A percentile compares a stretch with the other conserved stretches of the same genome.
phyloP scores from a whole-genome alignment of 2,329 filamentous ascomycete genomes.

The Calycina marina region DNA sequence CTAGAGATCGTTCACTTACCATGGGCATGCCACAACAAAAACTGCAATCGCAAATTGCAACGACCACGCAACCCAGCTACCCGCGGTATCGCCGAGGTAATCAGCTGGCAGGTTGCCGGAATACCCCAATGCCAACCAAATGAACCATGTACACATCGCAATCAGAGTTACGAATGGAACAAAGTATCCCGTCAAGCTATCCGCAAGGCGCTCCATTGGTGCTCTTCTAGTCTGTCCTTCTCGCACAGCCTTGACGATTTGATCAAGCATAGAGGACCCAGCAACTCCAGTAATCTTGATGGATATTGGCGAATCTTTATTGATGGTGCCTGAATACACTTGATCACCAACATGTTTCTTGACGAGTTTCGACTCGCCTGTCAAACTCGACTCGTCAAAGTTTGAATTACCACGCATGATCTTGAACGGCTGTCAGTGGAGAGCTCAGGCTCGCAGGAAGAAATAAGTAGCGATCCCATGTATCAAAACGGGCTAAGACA shows the following conservation, averaged over 20 bases:
- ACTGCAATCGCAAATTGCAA: constrained; percentile 60
- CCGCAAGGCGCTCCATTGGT: constrained; percentile 61
- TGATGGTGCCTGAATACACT: constrained; percentile 62
- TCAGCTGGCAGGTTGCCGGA: constrained; percentile 39
- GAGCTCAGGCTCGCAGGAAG: too few relatives aligned
- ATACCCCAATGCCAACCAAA: constrained; percentile 54
- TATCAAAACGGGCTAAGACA: too few relatives aligned
- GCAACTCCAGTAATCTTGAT: constrained; percentile 43
- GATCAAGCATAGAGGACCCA: constrained; percentile 63
- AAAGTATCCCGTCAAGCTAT: constrained; percentile 60
- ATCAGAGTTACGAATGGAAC: constrained; percentile 58
- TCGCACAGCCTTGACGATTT: constrained; percentile 62
- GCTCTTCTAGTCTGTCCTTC: constrained; percentile 66
- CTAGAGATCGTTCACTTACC: too few relatives aligned
- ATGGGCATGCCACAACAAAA: constrained; percentile 46
- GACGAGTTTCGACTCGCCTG: constrained; percentile 58
- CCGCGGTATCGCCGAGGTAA: constrained; percentile 38
- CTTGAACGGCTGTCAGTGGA: too few relatives aligned
- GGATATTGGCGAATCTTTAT: constrained; percentile 48
- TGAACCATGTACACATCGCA: constrained; percentile 55
- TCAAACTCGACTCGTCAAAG: constrained; percentile 86
- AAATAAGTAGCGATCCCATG: too few relatives aligned
- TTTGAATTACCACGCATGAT: constrained; percentile 47
- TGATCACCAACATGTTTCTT: constrained; percentile 47
- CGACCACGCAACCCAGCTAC: constrained; percentile 59